Base-by-base conservation (phyloP, 2,329 filamentous ascomycete genomes). In the Aspergillus udagawae region DNA sequence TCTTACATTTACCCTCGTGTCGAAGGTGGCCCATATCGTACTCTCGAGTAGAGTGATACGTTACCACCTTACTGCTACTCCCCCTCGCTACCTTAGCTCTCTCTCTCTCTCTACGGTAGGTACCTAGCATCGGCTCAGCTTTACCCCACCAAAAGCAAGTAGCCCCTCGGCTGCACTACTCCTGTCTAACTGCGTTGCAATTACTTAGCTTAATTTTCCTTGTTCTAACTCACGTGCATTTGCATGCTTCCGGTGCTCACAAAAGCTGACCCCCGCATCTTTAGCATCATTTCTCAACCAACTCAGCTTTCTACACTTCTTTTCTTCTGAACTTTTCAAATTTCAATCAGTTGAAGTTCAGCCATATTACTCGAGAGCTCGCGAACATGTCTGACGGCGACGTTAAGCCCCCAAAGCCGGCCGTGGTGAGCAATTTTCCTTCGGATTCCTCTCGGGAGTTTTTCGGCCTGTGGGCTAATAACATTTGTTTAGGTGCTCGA, bases 301-400 rank as follows among this genome's bases (percentile, higher is more conserved):
- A 52, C 20, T 21, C 48, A 38, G 25, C 41, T 49, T 42, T 38
- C 29, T 41, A 25, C 54, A 8, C 20, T 51, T 38, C 8, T 27
- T 50, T 49, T 41, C 50, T 50, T 25, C 41, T 45, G 44, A 17
- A 23, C 17, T 4, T 25, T 44, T 52, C 21, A 45, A 23, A 54
- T 38, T 21, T 25, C 21, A 41, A 53, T 50, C 10, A 54, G 60
- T 17, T 20, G 42, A n/a, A 58, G 49, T n/a, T n/a, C 41, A 54
- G 32, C 29, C 29, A 51, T 32, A 41, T 49, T 38, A 21, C 20
- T 14, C 10, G 8, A n/a, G 59, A 54, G 38, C 49, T 55, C 52
- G 29, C 59, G 60, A 67, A 57, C 54, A 77, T 77, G 75, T 72
- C 75, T 60, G 71, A 74, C 61, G 73, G 67, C 56, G 63, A 65